Evolutionary conservation across 768 basidiomycete species (phyloP), one percentile per base, ranked within the genome.

Genomic region (Serpula lacrymans): DNA sequence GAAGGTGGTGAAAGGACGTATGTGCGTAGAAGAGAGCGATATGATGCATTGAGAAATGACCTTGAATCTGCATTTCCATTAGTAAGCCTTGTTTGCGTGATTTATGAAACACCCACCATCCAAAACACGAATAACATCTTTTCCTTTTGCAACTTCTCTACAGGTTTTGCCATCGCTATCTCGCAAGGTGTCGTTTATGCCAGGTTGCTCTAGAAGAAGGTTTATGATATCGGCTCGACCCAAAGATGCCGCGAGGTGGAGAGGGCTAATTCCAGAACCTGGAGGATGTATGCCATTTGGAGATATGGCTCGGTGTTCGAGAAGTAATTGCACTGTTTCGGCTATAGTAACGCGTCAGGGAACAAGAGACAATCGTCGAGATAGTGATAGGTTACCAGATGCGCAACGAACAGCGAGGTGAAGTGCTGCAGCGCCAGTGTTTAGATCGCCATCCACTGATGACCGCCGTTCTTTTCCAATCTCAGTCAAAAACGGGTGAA

Each of bases 351-450:
- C 16, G 30, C 46, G 35, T 34, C 33, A 38, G 27, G 21, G 29
- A 42, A 34, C 13, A 12, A 25, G 24, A n/a, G 12, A 24, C 7
- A 34, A n/a, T 13, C 27, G 24, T 5, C 11, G 6, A 29, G 12
- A 37, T 14, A 27, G 4, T 29, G 33, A 17, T 6, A n/a, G 65
- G 79, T 17, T 50, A 86, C 85, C 73, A 8, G 82, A 81, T 43
- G 77, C 87, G 58, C 88, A 90, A 30, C 85, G 76, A n/a, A 91
- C 78, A 9, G 86, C 88, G 2, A 91, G 75, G 59, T 91, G 88
- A 6, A 91, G 64, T 0, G 85, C 84, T 3, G 85, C 82, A 5
- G 86, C 83, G 10, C 78, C 84, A 1, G 81, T 74, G 54, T 88
- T 82, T 0, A 80, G 43, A 12, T 74, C 70, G 11, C 60, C 64